A percentile compares a stretch with the other conserved stretches of the same genome.
Evolutionary conservation across 495 filamentous ascomycete species (phyloP).

Genomic region (Polyplosphaeria fusca): DNA sequence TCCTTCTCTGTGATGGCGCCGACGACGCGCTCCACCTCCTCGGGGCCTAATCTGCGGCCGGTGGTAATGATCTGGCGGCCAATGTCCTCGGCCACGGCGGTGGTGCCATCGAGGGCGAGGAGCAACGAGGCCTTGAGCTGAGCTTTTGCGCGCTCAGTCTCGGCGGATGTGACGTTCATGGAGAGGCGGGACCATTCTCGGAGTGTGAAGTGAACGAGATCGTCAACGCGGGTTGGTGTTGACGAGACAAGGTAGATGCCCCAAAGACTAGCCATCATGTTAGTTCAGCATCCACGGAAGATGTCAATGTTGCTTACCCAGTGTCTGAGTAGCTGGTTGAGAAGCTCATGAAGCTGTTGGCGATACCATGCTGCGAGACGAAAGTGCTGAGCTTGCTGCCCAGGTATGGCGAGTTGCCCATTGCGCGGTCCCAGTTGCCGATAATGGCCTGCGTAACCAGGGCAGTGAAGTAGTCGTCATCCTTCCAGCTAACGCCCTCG

Average conservation of each 20-base stretch:
- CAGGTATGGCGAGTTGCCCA: slow-evolving; percentile 93
- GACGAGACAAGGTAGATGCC: slow-evolving; percentile 98
- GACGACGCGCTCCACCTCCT: slow-evolving; percentile 91
- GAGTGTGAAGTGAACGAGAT: slow-evolving; percentile 95
- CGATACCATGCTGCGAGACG: slow-evolving; percentile 87
- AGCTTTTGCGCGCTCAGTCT: slow-evolving; percentile 97
- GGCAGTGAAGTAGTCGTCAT: slow-evolving; percentile 97
- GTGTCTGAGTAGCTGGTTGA: slow-evolving; percentile 99
- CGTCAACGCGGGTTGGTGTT: slow-evolving; percentile 79
- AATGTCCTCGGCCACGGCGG: slow-evolving; percentile 95
- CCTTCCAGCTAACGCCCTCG: slow-evolving; percentile 99
- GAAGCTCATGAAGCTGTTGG: slow-evolving; percentile 99
- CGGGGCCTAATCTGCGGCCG: slow-evolving; percentile 81
- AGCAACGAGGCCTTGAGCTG: slow-evolving; percentile 98
- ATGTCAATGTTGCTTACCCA: slow-evolving; percentile 66
- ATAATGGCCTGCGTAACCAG: slow-evolving; percentile 97
- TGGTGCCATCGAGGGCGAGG: slow-evolving; percentile 94
- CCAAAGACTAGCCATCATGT: slow-evolving; percentile 65
- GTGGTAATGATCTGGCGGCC: slow-evolving; percentile 97
- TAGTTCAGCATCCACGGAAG: background rate
- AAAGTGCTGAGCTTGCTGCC: slow-evolving; percentile 96
- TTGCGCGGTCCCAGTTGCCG: slow-evolving; percentile 98
- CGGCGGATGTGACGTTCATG: slow-evolving; percentile 77
- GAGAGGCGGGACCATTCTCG: slow-evolving; percentile 96
- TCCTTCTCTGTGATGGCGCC: slow-evolving; percentile 90